Percentiles rank a stretch among this genome's conserved stretches.
These are phyloP conservation scores for Globisporangium middletonii DNA, from an alignment of 352 stramenopile species.

Conservation along the genomic window DNA sequence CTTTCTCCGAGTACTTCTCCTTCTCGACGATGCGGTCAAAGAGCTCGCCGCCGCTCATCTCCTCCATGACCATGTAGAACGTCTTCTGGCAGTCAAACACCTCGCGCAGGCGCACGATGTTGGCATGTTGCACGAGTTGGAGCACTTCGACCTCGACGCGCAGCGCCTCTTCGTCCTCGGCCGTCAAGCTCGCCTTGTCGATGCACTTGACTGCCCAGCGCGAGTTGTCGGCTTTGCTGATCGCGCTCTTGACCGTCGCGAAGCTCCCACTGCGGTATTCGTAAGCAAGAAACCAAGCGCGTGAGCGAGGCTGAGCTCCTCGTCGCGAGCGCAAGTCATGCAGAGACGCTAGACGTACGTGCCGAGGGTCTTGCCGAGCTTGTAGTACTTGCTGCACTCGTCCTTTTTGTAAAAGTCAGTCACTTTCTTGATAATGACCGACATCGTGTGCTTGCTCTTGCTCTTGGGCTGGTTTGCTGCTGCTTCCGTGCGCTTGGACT, in stretches of 20 bases:
- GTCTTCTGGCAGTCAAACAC: conserved; percentile 87
- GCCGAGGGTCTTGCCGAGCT: conserved; percentile 83
- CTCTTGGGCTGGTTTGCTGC: too few relatives aligned
- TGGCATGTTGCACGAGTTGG: conserved; percentile 74
- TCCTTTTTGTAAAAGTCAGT: conserved; percentile 87
- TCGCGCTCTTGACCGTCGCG: conserved; percentile 77
- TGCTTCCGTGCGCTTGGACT: too few relatives aligned
- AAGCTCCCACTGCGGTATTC: conserved; percentile 60
- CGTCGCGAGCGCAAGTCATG: neutral
- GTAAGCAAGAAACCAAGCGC: conserved; percentile 2
- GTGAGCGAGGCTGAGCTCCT: neutral
- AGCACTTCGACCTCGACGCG: conserved; percentile 82
- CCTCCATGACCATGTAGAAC: conserved; percentile 92
- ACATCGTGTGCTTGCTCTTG: conserved; percentile 25
- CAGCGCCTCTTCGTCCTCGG: conserved; percentile 78
- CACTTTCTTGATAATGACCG: conserved; percentile 80
- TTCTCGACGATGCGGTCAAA: conserved; percentile 92
- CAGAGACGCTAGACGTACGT: conserved; percentile 49
- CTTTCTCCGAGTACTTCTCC: conserved; percentile 89
- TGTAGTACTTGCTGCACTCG: conserved; percentile 87
- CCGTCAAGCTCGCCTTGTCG: conserved; percentile 70
- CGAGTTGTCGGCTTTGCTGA: conserved; percentile 71
- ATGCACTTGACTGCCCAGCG: conserved; percentile 85
- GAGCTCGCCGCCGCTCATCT: conserved; percentile 88
- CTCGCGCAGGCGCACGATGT: conserved; percentile 86